These are phyloP conservation scores for Fusarium stilboides DNA, from an alignment of 2,329 filamentous ascomycete genomes.

Conservation along the genomic window DNA sequence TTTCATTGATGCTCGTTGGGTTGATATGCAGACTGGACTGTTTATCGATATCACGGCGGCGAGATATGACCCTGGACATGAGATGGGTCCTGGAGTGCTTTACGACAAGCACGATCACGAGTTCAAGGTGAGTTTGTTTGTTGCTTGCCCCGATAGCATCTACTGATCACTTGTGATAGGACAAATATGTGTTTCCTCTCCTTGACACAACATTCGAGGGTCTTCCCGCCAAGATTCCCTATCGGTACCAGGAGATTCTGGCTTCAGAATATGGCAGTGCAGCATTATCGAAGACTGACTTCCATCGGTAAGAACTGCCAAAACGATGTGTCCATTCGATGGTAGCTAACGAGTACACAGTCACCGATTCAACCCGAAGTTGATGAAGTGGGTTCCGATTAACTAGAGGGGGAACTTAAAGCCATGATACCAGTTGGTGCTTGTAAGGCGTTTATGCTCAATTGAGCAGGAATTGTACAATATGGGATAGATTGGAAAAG, in stretches of 20 bases:
- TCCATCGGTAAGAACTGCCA: constrained; percentile 62
- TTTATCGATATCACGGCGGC: constrained; percentile 68
- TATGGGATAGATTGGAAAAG: neutral
- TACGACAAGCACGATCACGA: constrained; percentile 68
- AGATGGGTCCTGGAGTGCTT: constrained; percentile 61
- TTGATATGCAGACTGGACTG: constrained; percentile 62
- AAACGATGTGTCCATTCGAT: neutral
- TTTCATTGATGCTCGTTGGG: constrained; percentile 65
- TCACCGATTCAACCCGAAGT: constrained; percentile 59
- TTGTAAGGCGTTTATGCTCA: constrained; percentile 1
- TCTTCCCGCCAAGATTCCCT: constrained; percentile 76
- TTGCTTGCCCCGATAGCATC: no score
- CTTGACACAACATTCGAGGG: constrained; percentile 79
- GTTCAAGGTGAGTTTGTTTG: constrained; percentile 58
- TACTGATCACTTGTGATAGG: constrained; percentile 50
- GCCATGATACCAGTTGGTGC: neutral
- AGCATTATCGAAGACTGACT: constrained; percentile 67
- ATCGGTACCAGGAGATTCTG: constrained; percentile 71
- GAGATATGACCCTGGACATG: constrained; percentile 63
- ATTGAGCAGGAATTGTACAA: neutral
- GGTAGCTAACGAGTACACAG: constrained; percentile 49
- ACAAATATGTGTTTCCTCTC: constrained; percentile 76
- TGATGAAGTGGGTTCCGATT: constrained; percentile 54
- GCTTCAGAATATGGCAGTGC: constrained; percentile 69
- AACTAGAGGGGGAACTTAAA: neutral